Evolutionary conservation across 345 rosid species (phyloP).

Genomic region (Mallotus nudiflorus): DNA sequence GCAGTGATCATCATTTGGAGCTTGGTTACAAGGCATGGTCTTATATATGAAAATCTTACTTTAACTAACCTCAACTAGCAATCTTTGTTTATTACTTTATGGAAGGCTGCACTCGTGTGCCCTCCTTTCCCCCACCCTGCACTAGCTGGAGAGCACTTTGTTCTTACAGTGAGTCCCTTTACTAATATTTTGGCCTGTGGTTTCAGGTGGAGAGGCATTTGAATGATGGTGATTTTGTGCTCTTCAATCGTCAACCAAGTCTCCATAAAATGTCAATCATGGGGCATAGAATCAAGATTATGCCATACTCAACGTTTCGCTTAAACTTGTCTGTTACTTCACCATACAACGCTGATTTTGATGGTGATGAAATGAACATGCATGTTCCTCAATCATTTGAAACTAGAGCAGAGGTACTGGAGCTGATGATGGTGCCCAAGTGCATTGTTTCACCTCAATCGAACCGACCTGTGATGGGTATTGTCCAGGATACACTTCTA

Average conservation of each 20-base stretch:
- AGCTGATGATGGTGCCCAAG: slow-evolving; percentile 99
- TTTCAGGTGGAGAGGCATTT: slow-evolving; percentile 95
- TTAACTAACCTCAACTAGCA: neutral
- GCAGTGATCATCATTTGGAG: slow-evolving; percentile 98
- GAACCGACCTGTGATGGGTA: slow-evolving; percentile 98
- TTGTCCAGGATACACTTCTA: slow-evolving; percentile 93
- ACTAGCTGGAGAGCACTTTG: too few relatives aligned
- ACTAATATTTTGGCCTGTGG: slow-evolving; percentile 6
- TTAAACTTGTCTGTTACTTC: slow-evolving; percentile 92
- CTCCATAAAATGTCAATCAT: slow-evolving; percentile 98
- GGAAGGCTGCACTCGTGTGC: too few relatives aligned
- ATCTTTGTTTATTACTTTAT: neutral
- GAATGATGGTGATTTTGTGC: slow-evolving; percentile 87
- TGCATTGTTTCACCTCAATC: slow-evolving; percentile 98
- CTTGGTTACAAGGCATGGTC: slow-evolving; percentile 81
- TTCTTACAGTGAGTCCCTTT: too few relatives aligned
- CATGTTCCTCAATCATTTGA: slow-evolving; percentile 96
- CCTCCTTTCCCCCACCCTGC: too few relatives aligned
- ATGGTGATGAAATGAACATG: slow-evolving; percentile 99
- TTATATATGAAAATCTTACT: neutral
- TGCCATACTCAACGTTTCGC: slow-evolving; percentile 97
- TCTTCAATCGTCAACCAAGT: slow-evolving; percentile 97
- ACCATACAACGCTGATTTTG: slow-evolving; percentile 99
- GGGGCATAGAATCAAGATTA: slow-evolving; percentile 95
- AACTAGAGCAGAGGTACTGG: slow-evolving; percentile 96